Evolutionary conservation across 2,329 filamentous ascomycete species (phyloP).

Genomic region (Diaporthe citriasiana): DNA sequence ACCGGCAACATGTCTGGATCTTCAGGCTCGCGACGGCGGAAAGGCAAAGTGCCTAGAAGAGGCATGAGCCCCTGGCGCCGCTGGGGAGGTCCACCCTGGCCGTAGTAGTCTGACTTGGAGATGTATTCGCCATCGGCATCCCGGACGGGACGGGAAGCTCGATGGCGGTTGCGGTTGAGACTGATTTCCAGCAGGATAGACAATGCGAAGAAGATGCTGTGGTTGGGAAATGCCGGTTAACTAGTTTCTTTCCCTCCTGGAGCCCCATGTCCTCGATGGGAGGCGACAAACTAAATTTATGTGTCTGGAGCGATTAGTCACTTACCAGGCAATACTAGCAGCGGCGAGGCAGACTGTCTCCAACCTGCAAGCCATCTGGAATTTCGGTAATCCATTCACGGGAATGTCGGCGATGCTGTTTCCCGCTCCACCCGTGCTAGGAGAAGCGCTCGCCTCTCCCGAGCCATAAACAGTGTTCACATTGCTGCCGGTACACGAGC

Average conservation of each 20-base stretch:
- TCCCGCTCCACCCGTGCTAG: constrained; percentile 56
- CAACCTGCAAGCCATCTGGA: constrained; percentile 65
- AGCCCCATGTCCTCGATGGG: no score
- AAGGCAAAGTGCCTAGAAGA: constrained; percentile 21
- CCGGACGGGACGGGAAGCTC: constrained; percentile 36
- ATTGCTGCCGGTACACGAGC: constrained; percentile 68
- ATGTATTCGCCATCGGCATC: constrained; percentile 42
- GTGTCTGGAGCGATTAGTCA: constrained; percentile 38
- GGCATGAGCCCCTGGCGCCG: constrained; percentile 33
- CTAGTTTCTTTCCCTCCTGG: neutral
- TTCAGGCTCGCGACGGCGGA: constrained; percentile 24
- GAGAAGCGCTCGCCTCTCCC: constrained; percentile 60
- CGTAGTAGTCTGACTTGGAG: constrained; percentile 38
- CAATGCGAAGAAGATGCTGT: constrained; percentile 73
- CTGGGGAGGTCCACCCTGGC: constrained; percentile 37
- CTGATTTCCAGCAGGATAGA: constrained; percentile 69
- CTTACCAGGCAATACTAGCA: constrained; percentile 73
- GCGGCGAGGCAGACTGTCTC: constrained; percentile 76
- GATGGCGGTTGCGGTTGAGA: constrained; percentile 35
- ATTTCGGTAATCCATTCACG: constrained; percentile 47
- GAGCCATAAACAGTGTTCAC: constrained; percentile 68
- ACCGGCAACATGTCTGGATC: constrained; percentile 41
- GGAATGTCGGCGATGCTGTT: constrained; percentile 17
- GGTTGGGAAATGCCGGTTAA: neutral
- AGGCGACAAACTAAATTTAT: neutral